Base-by-base conservation (phyloP, 2,329 filamentous ascomycete species). In the Colletotrichum neosansevieriae region DNA sequence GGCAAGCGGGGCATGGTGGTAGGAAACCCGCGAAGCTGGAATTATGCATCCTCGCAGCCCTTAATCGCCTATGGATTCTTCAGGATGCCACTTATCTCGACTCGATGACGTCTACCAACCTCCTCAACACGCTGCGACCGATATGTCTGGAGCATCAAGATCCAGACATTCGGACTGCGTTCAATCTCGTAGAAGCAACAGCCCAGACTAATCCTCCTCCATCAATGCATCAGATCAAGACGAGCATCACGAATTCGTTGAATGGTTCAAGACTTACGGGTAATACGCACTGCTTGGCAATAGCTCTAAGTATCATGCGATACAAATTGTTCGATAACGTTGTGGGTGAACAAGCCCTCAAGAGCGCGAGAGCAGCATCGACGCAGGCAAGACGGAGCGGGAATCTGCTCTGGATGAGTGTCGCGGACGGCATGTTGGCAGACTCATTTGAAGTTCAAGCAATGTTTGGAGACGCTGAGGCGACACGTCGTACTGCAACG, bases 231-330 rank as follows among this genome's bases (percentile, higher is more conserved):
- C 88, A 91, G 70, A 90, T 92, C 63, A 98, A 97, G 79, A 87
- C 91, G 45, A 89, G 91, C 74, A 90, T 98, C 61, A 89, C 93
- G 69, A 84, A 86, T 44, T 92, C 94, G 2, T 85, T 97, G 47
- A 85, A 86, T 44, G 88, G 89, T 3, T 91, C 92, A 12, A 91
- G 91, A 71, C 83, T 84, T 7, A 89, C 91, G 9, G 84, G 85
- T 62, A 97, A 97, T 76, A 88, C 88, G 34, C 92, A 97, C 71
- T 91, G 94, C 61, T 86, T 94, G n/a, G 91, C 91, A 54, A 92
- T 98, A 71, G 90, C 92, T 6, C 87, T 98, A 67, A 94, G 90
- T 72, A 90, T 96, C 71, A 97, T 98, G 92, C 91, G 92, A 59
- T 89, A 87, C 75, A 88, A 90, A 58, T 92, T 97, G 74, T 98